Percentiles rank a stretch among this genome's conserved stretches.
phyloP scores from a whole-genome alignment of 2,329 filamentous ascomycete genomes.

The Apiospora koreana region DNA sequence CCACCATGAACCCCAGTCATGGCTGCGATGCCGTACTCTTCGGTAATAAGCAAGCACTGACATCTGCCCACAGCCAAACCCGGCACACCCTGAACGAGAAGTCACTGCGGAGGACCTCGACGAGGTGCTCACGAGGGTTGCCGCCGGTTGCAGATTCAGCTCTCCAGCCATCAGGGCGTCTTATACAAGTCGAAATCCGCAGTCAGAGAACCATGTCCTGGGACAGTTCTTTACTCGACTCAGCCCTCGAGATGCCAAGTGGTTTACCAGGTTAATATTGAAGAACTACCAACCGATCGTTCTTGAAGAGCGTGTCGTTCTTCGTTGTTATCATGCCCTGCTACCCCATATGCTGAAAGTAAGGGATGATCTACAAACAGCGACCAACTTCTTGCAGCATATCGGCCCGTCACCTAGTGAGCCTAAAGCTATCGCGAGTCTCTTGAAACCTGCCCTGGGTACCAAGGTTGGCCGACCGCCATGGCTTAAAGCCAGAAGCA shows the following conservation, averaged over 20 bases:
- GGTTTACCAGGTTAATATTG: conserved; percentile 79
- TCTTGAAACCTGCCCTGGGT: conserved; percentile 56
- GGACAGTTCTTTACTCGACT: conserved; percentile 60
- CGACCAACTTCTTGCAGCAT: conserved; percentile 54
- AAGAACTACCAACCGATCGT: conserved; percentile 72
- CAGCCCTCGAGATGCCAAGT: conserved; percentile 74
- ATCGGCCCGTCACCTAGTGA: conserved; percentile 24
- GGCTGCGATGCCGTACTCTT: not conserved
- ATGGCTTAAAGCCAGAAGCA: conserved; percentile 68
- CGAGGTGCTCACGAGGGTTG: conserved; percentile 61
- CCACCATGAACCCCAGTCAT: not conserved
- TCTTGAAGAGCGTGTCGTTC: conserved; percentile 57
- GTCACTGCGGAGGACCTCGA: conserved; percentile 77
- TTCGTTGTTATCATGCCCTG: conserved; percentile 65
- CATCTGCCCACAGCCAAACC: conserved; percentile 47
- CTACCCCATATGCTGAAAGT: conserved; percentile 71
- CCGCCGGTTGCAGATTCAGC: conserved; percentile 70
- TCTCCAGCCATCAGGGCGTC: conserved; percentile 57
- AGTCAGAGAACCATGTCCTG: conserved; percentile 46
- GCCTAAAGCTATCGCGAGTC: conserved; percentile 23
- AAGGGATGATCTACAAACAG: conserved; percentile 66
- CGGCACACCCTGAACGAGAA: conserved; percentile 33
- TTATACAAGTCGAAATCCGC: not conserved
- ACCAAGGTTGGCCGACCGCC: conserved; percentile 65
- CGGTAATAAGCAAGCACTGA: conserved; percentile 14